Evolutionary conservation across 352 stramenopile genomes (phyloP).

Genomic region (Globisporangium carolinianum): DNA sequence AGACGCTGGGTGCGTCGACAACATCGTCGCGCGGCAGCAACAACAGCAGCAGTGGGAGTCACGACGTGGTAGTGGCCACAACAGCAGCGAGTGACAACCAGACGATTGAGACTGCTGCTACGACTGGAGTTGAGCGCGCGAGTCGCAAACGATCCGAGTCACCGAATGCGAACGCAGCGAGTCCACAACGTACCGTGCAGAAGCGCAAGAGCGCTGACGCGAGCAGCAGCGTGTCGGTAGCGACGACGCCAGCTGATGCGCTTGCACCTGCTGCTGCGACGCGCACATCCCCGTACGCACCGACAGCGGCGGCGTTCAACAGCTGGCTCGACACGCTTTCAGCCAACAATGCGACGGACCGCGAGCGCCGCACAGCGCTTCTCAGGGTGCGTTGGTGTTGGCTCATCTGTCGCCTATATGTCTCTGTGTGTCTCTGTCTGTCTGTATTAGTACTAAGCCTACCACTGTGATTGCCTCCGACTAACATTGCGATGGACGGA

Average conservation of each 20-base stretch:
- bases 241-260: neutral
- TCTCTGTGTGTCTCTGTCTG: neutral
- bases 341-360: slow-evolving; percentile 42
- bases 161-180: slow-evolving; percentile 28
- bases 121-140: slow-evolving; percentile 14
- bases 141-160: slow-evolving; percentile 49
- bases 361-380: slow-evolving; percentile 29
- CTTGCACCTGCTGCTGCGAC: too few relatives aligned
- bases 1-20: neutral
- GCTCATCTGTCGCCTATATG: neutral
- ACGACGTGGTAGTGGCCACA: neutral
- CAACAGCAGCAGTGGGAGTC: slow-evolving; percentile 10
- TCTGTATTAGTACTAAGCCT: neutral
- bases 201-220: slow-evolving; percentile 35
- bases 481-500: too few relatives aligned
- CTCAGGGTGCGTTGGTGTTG: slow-evolving; percentile 29
- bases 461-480: too few relatives aligned
- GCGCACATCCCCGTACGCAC: neutral
- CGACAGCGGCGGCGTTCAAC: slow-evolving; percentile 22
- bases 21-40: slow-evolving; percentile 16
- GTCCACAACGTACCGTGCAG: slow-evolving; percentile 29
- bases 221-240: neutral
- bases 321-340: slow-evolving; percentile 30
- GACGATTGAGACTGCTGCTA: neutral
- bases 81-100: slow-evolving; percentile 7